These are phyloP conservation scores for Fraxinus anomala DNA, from an alignment of 257 asterid genomes.

Conservation along the genomic window DNA sequence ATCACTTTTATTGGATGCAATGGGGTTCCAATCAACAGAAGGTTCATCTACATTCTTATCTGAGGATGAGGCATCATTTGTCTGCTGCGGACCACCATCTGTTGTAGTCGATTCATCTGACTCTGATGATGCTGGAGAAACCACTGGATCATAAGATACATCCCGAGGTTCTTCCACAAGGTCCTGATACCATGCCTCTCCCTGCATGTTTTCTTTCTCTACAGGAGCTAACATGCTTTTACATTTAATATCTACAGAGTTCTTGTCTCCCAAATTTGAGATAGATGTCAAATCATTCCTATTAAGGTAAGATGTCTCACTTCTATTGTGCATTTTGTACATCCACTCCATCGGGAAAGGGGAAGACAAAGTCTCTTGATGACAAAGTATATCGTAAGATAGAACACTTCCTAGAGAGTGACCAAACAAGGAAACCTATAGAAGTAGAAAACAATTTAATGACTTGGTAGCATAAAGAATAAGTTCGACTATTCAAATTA, in stretches of 20 bases:
- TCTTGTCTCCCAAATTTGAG: slow-evolving; percentile 39
- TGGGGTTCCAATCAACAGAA: slow-evolving; percentile 22
- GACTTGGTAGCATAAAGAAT: slow-evolving; percentile 21
- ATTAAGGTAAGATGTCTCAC: slow-evolving; percentile 25
- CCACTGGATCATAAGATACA: slow-evolving; percentile 45
- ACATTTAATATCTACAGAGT: slow-evolving; percentile 33
- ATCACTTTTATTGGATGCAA: slow-evolving; percentile 27
- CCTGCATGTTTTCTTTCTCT: slow-evolving; percentile 27
- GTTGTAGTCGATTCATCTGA: slow-evolving; percentile 52
- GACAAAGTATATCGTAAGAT: slow-evolving; percentile 93
- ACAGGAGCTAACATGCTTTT: slow-evolving; percentile 33
- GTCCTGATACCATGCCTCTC: slow-evolving; percentile 27
- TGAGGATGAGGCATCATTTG: slow-evolving; percentile 38
- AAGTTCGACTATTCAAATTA: slow-evolving; percentile 11
- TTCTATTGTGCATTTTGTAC: slow-evolving; percentile 55
- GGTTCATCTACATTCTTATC: slow-evolving; percentile 39
- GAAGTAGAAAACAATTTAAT: slow-evolving; percentile 8
- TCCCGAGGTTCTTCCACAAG: slow-evolving; percentile 42
- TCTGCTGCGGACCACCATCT: slow-evolving; percentile 36
- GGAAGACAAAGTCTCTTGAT: slow-evolving; percentile 71
- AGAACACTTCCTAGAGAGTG: slow-evolving; percentile 98
- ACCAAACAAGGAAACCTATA: slow-evolving; percentile 85
- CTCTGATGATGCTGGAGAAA: slow-evolving; percentile 63
- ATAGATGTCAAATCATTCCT: slow-evolving; percentile 31
- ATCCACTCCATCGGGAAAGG: slow-evolving; percentile 86